Evolutionary conservation across 2,329 filamentous ascomycete genomes (phyloP).

Genomic region (Diaporthe sp.): DNA sequence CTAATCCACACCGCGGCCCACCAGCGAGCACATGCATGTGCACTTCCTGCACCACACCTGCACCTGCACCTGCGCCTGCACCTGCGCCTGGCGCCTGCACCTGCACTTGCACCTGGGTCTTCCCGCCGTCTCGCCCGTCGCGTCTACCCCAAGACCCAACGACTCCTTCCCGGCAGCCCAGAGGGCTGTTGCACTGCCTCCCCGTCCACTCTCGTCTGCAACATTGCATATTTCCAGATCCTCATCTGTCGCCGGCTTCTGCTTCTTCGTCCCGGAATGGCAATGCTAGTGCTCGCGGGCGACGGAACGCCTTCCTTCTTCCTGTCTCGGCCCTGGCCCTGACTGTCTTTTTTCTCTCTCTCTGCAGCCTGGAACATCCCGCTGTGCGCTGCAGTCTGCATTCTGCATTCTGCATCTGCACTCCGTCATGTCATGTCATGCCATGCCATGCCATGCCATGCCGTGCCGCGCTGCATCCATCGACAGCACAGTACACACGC

Average conservation of each 20-base stretch:
- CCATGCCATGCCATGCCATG: neutral
- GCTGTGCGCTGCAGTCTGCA: conserved; percentile 10
- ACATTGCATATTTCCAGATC: conserved; percentile 33
- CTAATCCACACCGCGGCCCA: conserved; percentile 11
- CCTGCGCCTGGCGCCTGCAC: conserved; percentile 3
- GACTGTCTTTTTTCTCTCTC: neutral
- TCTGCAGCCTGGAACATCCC: conserved; percentile 18
- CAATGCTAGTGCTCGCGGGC: conserved; percentile 29
- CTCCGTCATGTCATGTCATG: neutral
- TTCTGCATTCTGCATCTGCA: conserved; percentile 1
- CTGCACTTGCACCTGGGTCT: conserved; percentile 10
- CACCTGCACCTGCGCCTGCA: conserved; percentile 1
- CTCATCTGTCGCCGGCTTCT: conserved; percentile 19
- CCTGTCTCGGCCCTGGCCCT: conserved; percentile 7
- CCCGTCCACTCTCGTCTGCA: conserved; percentile 26
- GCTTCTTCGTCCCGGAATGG: conserved; percentile 26
- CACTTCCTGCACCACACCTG: neutral
- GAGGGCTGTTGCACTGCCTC: conserved; percentile 22
- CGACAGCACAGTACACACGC: neutral
- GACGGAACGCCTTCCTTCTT: conserved; percentile 14
- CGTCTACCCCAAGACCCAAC: neutral
- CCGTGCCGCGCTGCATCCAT: neutral
- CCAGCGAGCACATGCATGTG: conserved; percentile 1
- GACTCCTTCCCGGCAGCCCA: neutral
- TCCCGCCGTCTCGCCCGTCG: conserved; percentile 1